phyloP scores from a whole-genome alignment of 331 rosid genomes.

The Malus hybrid region DNA sequence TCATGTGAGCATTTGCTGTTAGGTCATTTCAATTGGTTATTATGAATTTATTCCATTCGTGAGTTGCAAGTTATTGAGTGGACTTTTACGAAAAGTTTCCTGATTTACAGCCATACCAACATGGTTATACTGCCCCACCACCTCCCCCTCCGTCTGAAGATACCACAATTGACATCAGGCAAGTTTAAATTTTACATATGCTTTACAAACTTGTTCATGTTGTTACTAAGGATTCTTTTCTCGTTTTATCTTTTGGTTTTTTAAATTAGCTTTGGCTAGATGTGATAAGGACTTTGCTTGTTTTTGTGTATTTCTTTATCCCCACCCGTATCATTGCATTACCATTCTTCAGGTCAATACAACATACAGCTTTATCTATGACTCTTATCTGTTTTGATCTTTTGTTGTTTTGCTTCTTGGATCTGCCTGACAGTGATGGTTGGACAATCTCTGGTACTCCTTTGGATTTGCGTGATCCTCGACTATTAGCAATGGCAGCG shows the following conservation, averaged over 20 bases:
- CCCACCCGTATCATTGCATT: background rate
- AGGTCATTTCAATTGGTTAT: background rate
- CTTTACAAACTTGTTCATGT: background rate
- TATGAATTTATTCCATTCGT: background rate
- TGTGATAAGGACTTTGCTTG: background rate
- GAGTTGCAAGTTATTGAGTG: conserved; percentile 3
- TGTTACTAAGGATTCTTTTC: background rate
- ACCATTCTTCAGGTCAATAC: background rate
- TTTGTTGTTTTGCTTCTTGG: conserved; percentile 12
- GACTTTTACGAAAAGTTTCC: conserved; percentile 5
- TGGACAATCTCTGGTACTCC: conserved; percentile 43
- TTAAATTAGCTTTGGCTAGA: background rate
- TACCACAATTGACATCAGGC: conserved; percentile 44
- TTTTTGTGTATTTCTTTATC: background rate
- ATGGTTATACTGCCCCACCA: conserved; percentile 36
- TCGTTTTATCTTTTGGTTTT: background rate
- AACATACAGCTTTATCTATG: background rate
- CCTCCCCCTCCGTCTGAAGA: conserved; percentile 40
- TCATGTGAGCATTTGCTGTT: background rate
- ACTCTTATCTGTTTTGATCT: background rate
- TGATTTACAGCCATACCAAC: conserved; percentile 34
- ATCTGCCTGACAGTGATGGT: conserved; percentile 35
- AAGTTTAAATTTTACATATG: conserved; percentile 12
- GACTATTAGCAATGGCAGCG: conserved; percentile 46
- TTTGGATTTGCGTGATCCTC: conserved; percentile 48